Percentiles rank a stretch among this genome's conserved stretches.
Evolutionary conservation across 345 rosid genomes (phyloP).

Genomic region (Pseudoturritis turrita): DNA sequence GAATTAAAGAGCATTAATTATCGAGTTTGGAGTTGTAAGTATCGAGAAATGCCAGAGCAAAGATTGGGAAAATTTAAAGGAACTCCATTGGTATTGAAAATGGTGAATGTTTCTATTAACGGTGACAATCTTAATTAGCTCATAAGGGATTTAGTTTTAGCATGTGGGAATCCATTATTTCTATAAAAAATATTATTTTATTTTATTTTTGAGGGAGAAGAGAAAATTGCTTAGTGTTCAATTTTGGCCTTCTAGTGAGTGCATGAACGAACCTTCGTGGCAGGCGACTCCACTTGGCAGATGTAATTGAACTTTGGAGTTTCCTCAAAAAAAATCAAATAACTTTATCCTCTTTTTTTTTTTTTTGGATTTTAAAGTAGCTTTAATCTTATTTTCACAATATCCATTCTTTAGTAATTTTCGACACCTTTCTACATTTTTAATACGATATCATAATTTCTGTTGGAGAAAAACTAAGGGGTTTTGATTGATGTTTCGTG

Average conservation of each 20-base stretch:
- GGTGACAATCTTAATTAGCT: slow-evolving; percentile 5
- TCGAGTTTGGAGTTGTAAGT: not conserved
- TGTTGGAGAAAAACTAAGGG: not conserved
- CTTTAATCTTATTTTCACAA: not conserved
- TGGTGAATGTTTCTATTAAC: slow-evolving; percentile 5
- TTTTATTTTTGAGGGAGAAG: not conserved
- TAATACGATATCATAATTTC: not conserved
- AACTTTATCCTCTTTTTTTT: not conserved
- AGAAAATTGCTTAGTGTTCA: not conserved
- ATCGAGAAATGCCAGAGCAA: slow-evolving; percentile 1
- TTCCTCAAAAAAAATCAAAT: not conserved
- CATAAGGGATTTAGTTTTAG: not conserved
- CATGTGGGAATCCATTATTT: slow-evolving; percentile 12
- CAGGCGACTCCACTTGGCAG: slow-evolving; percentile 23
- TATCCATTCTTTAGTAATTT: not conserved
- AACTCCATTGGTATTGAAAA: slow-evolving; percentile 6
- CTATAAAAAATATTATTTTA: not conserved
- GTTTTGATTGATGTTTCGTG: not conserved
- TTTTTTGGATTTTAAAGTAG: not conserved
- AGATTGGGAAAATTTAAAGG: not conserved
- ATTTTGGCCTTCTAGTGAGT: slow-evolving; percentile 3
- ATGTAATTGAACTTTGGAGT: not conserved
- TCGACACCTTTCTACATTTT: not conserved
- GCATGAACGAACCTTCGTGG: slow-evolving; percentile 30
- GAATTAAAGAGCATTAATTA: not conserved